Base-by-base conservation (phyloP, 1,284 basidiomycete species). In the Golubevia pallescens region DNA sequence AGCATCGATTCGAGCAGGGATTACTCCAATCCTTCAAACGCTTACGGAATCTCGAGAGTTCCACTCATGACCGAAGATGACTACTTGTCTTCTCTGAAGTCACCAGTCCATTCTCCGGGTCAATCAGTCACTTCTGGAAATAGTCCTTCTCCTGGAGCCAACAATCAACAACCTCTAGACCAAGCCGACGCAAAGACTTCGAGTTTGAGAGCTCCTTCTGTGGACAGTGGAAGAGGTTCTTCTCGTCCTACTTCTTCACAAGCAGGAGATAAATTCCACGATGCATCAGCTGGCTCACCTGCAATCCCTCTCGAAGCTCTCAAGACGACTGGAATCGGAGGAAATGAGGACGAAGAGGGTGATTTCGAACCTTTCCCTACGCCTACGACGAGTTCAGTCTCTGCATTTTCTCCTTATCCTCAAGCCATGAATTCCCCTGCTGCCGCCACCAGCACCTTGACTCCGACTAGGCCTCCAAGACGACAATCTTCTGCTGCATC, bases 31-130 rank as follows among this genome's bases (percentile, higher is more conserved):
- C 5, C 10, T 38, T 10, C 3, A 10, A 38, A 4, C 10, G 34
- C 34, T 38, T 10, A 5, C 5, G 34, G 34, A 38, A 38, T 38
- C 34, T 38, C 34, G 3, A 38, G 34, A 38, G 10, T 38, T 4
- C 5, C 5, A 38, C 5, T 5, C 5, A 10, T 71, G 62, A 63
- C 69, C 0, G 73, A 74, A 52, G 70, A 72, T 51, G 73, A 74
- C 32, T 74, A 74, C 23, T 63, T 74, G 19, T 68, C 57, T 3
- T 68, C 70, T 34, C 59, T 74, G 0, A 64, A 63, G 42, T 75
- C 73, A 6, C 70, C 73, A 7, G 68, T 58, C 10, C 63, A 63
- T 21, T 75, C 73, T 2, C 64, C 73, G 1, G 73, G 66, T 20
- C 3, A 10, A 10, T 38, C 34, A 38, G 34, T 21, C 20, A 21